Conservation (phyloP, 306 rosid species). For the Adenanthera pavonina region DNA sequence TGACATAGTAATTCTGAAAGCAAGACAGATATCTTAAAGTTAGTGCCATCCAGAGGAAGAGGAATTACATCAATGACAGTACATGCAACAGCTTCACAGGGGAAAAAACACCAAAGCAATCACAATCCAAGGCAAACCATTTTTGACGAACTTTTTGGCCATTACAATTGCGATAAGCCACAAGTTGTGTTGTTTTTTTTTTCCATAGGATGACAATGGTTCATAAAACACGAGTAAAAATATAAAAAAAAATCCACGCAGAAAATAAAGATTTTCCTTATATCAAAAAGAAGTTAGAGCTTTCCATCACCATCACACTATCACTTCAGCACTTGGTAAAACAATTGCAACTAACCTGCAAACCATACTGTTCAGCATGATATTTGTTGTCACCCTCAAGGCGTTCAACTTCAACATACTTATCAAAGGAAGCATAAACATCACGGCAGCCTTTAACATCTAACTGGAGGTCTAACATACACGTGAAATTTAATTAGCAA, state of each 20-base stretch:
- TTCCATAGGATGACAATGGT: not conserved
- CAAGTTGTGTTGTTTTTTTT: not conserved
- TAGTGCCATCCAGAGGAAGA: not conserved
- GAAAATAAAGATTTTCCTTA: slow-evolving; percentile 12
- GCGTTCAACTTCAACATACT: slow-evolving; percentile 94
- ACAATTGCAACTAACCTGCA: slow-evolving; percentile 68
- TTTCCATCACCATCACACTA: slow-evolving; percentile 5
- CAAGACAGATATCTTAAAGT: not conserved
- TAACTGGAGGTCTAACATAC: slow-evolving; percentile 83
- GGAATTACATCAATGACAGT: not conserved
- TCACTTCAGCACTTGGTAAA: slow-evolving; percentile 11
- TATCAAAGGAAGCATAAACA: slow-evolving; percentile 93
- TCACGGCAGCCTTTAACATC: slow-evolving; percentile 97
- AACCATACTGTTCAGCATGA: slow-evolving; percentile 90
- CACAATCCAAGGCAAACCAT: not conserved
- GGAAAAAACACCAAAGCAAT: not conserved
- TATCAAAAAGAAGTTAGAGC: not conserved
- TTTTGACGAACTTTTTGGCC: not conserved
- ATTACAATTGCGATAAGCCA: not conserved
- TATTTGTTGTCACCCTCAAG: slow-evolving; percentile 96
- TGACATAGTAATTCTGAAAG: slow-evolving; percentile 14
- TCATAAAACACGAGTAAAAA: slow-evolving; percentile 5
- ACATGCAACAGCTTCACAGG: not conserved
- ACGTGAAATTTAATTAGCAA: slow-evolving; percentile 40
- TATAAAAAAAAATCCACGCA: slow-evolving; percentile 12